phyloP scores from a whole-genome alignment of 2,329 filamentous ascomycete species.

The Madurella mycetomatis region DNA sequence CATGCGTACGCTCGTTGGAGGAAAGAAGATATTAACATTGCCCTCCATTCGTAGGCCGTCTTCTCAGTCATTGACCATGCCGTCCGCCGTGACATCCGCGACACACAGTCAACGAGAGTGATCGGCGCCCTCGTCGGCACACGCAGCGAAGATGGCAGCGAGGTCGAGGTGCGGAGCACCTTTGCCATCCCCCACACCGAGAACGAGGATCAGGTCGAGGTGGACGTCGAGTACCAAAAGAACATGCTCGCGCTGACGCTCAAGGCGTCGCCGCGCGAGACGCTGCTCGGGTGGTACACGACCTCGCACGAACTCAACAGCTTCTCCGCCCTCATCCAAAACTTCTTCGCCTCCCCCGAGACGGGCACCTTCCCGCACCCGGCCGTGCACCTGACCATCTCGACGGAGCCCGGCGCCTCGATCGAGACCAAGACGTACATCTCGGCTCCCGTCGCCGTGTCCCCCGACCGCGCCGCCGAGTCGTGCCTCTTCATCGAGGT shows the following conservation, averaged over 20 bases:
- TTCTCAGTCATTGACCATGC: slow-evolving; percentile 90
- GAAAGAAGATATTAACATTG: not conserved
- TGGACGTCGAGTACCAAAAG: slow-evolving; percentile 99
- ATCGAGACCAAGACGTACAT: slow-evolving; percentile 94
- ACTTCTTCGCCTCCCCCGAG: slow-evolving; percentile 96
- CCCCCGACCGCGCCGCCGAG: slow-evolving; percentile 89
- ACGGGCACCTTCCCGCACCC: slow-evolving; percentile 96
- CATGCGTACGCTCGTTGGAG: not conserved
- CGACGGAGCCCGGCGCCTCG: slow-evolving; percentile 80
- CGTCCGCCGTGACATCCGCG: slow-evolving; percentile 70
- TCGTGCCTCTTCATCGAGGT: slow-evolving; percentile 97
- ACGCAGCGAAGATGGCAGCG: slow-evolving; percentile 92
- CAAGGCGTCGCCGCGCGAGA: slow-evolving; percentile 88
- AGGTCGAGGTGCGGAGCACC: slow-evolving; percentile 92
- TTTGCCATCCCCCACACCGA: slow-evolving; percentile 99
- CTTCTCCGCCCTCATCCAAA: slow-evolving; percentile 97
- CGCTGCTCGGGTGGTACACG: slow-evolving; percentile 96
- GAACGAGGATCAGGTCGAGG: slow-evolving; percentile 97
- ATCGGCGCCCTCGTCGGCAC: slow-evolving; percentile 93
- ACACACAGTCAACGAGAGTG: slow-evolving; percentile 85
- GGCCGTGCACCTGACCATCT: slow-evolving; percentile 94
- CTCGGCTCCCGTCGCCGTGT: slow-evolving; percentile 89
- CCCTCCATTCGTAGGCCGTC: slow-evolving; percentile 47
- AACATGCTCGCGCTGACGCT: slow-evolving; percentile 95
- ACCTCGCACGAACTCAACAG: slow-evolving; percentile 96